These are phyloP conservation scores for Candida ascalaphidarum DNA, from an alignment of 805 yeast species.

Conservation along the genomic window DNA sequence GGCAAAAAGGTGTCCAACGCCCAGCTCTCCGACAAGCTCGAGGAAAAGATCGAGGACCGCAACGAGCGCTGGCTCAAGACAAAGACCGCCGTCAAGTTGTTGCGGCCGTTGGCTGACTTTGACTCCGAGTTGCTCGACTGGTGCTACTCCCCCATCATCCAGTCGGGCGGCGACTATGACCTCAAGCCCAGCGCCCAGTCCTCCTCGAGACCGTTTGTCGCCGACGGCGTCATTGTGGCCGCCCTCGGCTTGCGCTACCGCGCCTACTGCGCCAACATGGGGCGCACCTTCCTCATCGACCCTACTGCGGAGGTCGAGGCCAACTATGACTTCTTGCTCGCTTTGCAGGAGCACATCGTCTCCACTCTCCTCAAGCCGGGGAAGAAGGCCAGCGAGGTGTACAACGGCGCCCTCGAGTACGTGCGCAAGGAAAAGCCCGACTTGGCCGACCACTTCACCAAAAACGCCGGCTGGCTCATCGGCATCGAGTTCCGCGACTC, in stretches of 20 bases:
- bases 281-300: conserved; percentile 82
- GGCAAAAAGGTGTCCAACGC: conserved; percentile 69
- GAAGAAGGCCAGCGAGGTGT: conserved; percentile 55
- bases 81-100: conserved; percentile 44
- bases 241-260: conserved; percentile 83
- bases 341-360: conserved; percentile 61
- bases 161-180: conserved; percentile 82
- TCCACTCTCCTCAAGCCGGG: conserved; percentile 55
- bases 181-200: conserved; percentile 78
- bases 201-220: conserved; percentile 50
- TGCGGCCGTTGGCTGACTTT: conserved; percentile 45
- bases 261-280: conserved; percentile 81
- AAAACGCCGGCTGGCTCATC: conserved; percentile 79
- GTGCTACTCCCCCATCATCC: conserved; percentile 88
- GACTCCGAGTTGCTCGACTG: conserved; percentile 78
- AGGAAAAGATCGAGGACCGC: conserved; percentile 66
- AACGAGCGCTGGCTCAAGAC: conserved; percentile 59
- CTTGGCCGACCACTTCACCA: conserved; percentile 54
- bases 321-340: conserved; percentile 69
- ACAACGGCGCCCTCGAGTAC: conserved; percentile 50
- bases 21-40: conserved; percentile 66
- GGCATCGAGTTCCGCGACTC: conserved; percentile 89
- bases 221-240: conserved; percentile 71
- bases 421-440: conserved; percentile 57
- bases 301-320: conserved; percentile 74